Conservation (phyloP, 108 stramenopile genomes). For the Cyclotella atomus region DNA sequence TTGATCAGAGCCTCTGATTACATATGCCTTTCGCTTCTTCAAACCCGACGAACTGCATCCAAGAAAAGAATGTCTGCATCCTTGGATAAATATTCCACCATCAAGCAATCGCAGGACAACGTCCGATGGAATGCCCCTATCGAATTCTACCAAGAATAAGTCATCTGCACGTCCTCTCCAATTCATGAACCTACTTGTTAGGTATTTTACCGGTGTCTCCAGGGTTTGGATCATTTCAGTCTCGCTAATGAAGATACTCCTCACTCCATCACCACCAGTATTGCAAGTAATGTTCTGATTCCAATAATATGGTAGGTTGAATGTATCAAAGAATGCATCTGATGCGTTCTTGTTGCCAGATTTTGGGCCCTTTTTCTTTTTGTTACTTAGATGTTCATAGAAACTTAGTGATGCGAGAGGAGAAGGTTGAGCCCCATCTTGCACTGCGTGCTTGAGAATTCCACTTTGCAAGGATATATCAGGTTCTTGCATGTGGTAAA, state of each 20-base stretch:
- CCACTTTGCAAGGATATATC: background rate
- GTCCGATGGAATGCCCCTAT: background rate
- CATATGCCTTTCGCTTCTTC: constrained; percentile 2
- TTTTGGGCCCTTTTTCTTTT: background rate
- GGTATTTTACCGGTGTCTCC: background rate
- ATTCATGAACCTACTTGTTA: background rate
- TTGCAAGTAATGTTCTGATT: background rate
- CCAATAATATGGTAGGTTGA: background rate
- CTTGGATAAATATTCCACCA: background rate
- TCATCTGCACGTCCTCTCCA: background rate
- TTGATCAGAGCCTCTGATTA: background rate
- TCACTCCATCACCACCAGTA: background rate
- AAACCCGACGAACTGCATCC: constrained; percentile 2
- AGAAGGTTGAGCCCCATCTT: background rate
- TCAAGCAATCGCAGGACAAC: background rate
- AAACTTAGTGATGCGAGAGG: background rate
- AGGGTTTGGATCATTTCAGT: background rate
- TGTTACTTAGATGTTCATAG: background rate
- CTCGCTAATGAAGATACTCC: background rate
- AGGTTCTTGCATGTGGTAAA: constrained; percentile 1
- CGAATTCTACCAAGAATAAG: constrained; percentile 7
- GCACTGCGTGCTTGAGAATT: background rate
- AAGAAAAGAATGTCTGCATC: background rate
- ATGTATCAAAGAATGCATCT: constrained; percentile 4
- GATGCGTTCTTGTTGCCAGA: background rate